These are phyloP conservation scores for Pythium folliculosum DNA, from an alignment of 352 stramenopile species.

Conservation along the genomic window DNA sequence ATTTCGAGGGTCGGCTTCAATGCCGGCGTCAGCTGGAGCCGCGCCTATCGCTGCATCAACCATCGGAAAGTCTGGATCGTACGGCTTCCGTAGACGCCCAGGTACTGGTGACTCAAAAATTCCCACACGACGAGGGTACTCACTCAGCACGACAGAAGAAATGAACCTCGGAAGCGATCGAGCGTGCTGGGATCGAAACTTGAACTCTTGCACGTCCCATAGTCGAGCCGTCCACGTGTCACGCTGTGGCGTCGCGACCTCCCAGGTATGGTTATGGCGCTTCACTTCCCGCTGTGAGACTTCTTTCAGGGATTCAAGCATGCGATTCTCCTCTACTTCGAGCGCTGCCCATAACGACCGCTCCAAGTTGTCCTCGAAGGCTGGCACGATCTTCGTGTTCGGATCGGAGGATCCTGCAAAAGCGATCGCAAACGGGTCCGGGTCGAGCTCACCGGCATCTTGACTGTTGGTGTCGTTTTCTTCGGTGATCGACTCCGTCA, in stretches of 20 bases:
- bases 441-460: constrained; percentile 8
- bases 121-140: constrained; percentile 40
- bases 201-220: constrained; percentile 70
- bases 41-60: constrained; percentile 1
- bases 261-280: background rate
- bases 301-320: constrained; percentile 62
- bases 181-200: constrained; percentile 69
- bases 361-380: constrained; percentile 46
- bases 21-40: background rate
- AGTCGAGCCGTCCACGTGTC: constrained; percentile 56
- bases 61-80: constrained; percentile 41
- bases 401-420: constrained; percentile 21
- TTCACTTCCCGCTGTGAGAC: constrained; percentile 28
- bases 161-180: constrained; percentile 27
- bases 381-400: constrained; percentile 1
- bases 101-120: constrained; percentile 69
- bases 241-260: constrained; percentile 11
- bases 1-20: constrained; percentile 18
- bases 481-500: constrained; percentile 12
- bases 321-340: constrained; percentile 82
- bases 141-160: constrained; percentile 1
- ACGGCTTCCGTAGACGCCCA: constrained; percentile 51
- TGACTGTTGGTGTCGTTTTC: background rate
- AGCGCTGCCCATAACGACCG: constrained; percentile 69
- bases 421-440: constrained; percentile 28